These are phyloP conservation scores for Ceratobasidium sp. DNA, from an alignment of 1,284 basidiomycete genomes.

Conservation along the genomic window DNA sequence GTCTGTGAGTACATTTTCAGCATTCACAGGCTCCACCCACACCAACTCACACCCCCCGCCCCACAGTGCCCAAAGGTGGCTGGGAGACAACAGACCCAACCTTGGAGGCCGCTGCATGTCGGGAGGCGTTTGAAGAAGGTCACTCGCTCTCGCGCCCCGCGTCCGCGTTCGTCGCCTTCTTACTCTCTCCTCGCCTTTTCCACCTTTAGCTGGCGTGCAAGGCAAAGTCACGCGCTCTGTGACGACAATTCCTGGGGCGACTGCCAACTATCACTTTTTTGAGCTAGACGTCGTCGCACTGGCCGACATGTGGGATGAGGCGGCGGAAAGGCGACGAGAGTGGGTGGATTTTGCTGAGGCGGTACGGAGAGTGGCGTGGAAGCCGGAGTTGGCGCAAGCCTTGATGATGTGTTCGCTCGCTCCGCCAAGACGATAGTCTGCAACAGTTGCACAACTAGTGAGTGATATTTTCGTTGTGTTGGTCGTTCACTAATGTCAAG, in stretches of 20 bases:
- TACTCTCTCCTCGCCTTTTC: slow-evolving; percentile 38
- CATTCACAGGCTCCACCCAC: not conserved
- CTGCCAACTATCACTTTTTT: slow-evolving; percentile 86
- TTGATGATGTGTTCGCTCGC: slow-evolving; percentile 77
- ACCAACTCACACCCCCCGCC: not conserved
- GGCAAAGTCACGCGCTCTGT: slow-evolving; percentile 82
- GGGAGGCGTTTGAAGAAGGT: slow-evolving; percentile 94
- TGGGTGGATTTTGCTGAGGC: slow-evolving; percentile 89
- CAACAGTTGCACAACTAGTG: slow-evolving; percentile 1
- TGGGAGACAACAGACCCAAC: slow-evolving; percentile 83
- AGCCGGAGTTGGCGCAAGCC: slow-evolving; percentile 78
- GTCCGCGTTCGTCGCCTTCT: slow-evolving; percentile 50
- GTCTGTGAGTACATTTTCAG: slow-evolving; percentile 76
- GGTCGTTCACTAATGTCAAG: not conserved
- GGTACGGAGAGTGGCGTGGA: slow-evolving; percentile 78
- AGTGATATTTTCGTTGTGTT: not conserved
- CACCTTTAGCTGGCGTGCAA: slow-evolving; percentile 75
- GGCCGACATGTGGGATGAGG: slow-evolving; percentile 82
- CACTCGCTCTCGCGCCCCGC: slow-evolving; percentile 54
- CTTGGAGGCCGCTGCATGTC: slow-evolving; percentile 84
- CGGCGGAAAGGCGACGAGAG: slow-evolving; percentile 78
- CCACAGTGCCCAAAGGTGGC: slow-evolving; percentile 84
- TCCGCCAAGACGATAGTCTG: slow-evolving; percentile 52
- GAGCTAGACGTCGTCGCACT: slow-evolving; percentile 82
- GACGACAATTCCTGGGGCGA: slow-evolving; percentile 79